Evolutionary conservation across 2,329 filamentous ascomycete genomes (phyloP), one percentile per base, ranked within the genome.

Genomic region (Aspergillus calidoustus): DNA sequence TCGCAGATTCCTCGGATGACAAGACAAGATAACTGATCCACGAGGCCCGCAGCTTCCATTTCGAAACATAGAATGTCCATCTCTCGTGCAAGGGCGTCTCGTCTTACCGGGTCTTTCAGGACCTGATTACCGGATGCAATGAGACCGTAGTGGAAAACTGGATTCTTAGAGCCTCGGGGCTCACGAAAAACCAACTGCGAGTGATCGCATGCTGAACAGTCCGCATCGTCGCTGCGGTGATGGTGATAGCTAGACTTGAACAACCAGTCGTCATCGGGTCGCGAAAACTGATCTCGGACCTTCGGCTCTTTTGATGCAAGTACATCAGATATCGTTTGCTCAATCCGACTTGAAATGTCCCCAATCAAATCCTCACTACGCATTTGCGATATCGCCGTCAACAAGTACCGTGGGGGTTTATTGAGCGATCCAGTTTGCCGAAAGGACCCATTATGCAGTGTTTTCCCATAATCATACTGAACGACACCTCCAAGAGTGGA

Each of bases 121-220:
- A 63, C 57, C 17, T 50, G 48, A 17, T 63, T 51, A 1, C 48
- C 60, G 30, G 60, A 62, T n/a, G 56, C 56, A 47, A 62, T 49
- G 7, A 43, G 17, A 6, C 60, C 60, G 22, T 50, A 51, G 8
- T 59, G 44, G 8, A 64, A 51, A 2, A 19, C 23, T 22, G 54
- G 46, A 7, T 38, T 44, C 11, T 49, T 7, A 15, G 31, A 19
- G 15, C 11, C 17, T 28, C 59, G 47, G 3, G 34, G 17, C 15
- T n/a, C 15, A 15, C 57, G 57, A 4, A 22, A 1, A 2, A 58
- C 28, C n/a, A 63, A 48, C 34, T 55, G 23, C 8, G 15, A 22
- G 30, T 47, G 44, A 38, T 64, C 50, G 31, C 54, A 64, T 38
- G 13, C 30, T 34, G 41, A 25, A 15, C 52, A 62, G 23, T 41